Conservation (phyloP, 2,329 filamentous ascomycete genomes). For the Paramyrothecium sp. region DNA sequence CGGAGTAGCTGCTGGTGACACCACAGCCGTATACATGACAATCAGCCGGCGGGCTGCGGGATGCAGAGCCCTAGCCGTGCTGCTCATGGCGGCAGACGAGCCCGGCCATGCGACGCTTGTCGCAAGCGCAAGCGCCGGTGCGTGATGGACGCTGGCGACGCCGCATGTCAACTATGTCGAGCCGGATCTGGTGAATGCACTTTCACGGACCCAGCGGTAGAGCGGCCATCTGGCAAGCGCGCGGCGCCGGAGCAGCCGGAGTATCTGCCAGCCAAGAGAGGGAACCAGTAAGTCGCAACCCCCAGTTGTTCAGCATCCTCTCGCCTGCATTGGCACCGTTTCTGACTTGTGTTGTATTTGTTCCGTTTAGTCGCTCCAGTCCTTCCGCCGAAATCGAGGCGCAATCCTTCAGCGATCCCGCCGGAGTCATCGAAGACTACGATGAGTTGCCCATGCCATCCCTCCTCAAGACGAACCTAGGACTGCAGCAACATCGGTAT, state of each 20-base stretch:
- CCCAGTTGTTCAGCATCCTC: neutral
- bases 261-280: neutral
- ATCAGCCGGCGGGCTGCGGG: neutral
- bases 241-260: neutral
- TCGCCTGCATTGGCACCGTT: neutral
- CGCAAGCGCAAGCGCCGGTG: slow-evolving; percentile 31
- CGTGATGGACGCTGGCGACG: slow-evolving; percentile 26
- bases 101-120: slow-evolving; percentile 27
- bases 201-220: slow-evolving; percentile 9
- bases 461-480: slow-evolving; percentile 10
- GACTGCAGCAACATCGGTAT: slow-evolving; percentile 9
- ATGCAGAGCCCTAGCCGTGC: neutral
- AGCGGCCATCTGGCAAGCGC: slow-evolving; percentile 4
- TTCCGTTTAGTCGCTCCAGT: neutral
- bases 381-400: neutral
- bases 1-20: too few relatives aligned
- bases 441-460: slow-evolving; percentile 7
- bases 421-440: slow-evolving; percentile 7
- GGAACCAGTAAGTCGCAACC: neutral
- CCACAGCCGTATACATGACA: neutral
- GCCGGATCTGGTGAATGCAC: slow-evolving; percentile 23
- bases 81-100: neutral
- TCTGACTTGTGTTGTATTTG: neutral
- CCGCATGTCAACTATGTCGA: slow-evolving; percentile 25
- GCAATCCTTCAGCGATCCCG: neutral